phyloP scores from a whole-genome alignment of 2,329 filamentous ascomycete genomes.

The Penicillium sp. region DNA sequence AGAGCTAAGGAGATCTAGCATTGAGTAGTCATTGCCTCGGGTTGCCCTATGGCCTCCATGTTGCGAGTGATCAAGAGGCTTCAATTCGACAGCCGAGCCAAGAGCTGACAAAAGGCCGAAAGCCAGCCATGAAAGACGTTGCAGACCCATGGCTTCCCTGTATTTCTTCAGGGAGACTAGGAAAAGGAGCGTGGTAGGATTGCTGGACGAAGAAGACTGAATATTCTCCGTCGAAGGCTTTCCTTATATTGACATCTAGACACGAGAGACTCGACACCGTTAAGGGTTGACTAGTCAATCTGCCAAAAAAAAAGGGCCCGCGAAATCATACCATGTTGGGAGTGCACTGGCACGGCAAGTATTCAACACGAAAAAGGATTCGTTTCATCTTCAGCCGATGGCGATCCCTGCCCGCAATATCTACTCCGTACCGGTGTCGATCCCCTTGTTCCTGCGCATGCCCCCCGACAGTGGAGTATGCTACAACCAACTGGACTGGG shows the following conservation, averaged over 20 bases:
- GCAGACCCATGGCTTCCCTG: background rate
- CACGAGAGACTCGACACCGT: background rate
- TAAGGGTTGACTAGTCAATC: background rate
- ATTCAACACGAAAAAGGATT: background rate
- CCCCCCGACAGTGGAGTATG: background rate
- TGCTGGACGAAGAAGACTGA: too few species aligned
- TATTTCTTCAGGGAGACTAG: too few species aligned
- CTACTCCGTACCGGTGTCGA: background rate
- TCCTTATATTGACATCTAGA: background rate
- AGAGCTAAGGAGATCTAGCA: background rate
- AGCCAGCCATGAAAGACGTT: background rate
- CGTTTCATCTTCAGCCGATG: background rate
- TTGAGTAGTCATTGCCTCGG: constrained; percentile 1
- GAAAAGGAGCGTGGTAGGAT: too few species aligned
- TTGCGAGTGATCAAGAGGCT: background rate
- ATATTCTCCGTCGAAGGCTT: background rate
- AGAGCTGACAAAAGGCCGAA: background rate
- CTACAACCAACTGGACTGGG: background rate
- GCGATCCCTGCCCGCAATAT: background rate
- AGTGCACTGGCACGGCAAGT: background rate
- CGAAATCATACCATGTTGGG: background rate
- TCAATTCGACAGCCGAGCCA: background rate
- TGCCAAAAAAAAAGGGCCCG: background rate
- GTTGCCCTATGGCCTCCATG: background rate
- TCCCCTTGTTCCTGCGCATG: constrained; percentile 1